Evolutionary conservation across 2,329 filamentous ascomycete species (phyloP).

Genomic region (Pseudopithomyces chartarum): DNA sequence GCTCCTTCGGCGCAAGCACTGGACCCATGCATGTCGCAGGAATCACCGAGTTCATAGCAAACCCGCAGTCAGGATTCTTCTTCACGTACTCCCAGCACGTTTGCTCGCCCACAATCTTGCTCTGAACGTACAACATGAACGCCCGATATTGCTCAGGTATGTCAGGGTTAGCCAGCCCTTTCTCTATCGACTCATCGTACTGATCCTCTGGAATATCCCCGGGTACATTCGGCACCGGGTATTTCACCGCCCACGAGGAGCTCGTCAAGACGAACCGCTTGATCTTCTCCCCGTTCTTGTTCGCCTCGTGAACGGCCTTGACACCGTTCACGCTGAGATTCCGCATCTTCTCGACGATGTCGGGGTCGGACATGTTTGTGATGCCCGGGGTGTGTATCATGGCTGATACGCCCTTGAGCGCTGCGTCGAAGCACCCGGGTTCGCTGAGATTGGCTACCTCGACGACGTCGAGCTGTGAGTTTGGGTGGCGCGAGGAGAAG

Average conservation of each 20-base stretch:
- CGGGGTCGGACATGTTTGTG: constrained; percentile 31
- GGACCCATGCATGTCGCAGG: constrained; percentile 16
- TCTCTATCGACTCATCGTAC: constrained; percentile 39
- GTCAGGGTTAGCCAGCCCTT: constrained; percentile 34
- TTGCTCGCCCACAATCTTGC: constrained; percentile 54
- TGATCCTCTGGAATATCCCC: constrained; percentile 33
- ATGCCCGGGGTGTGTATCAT: constrained; percentile 51
- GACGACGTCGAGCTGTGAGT: constrained; percentile 44
- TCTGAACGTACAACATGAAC: constrained; percentile 51
- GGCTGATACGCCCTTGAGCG: constrained; percentile 44
- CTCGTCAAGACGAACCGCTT: constrained; percentile 49
- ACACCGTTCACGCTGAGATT: constrained; percentile 42
- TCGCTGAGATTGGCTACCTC: constrained; percentile 47
- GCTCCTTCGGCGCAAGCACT: constrained; percentile 12
- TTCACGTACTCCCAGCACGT: constrained; percentile 16
- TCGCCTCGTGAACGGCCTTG: constrained; percentile 44
- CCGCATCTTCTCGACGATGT: constrained; percentile 50
- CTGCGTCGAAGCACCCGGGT: constrained; percentile 45
- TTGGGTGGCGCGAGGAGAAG: constrained; percentile 14
- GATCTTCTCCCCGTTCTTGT: constrained; percentile 27
- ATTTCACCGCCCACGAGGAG: constrained; percentile 41
- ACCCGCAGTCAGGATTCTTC: constrained; percentile 12
- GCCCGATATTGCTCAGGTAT: constrained; percentile 14
- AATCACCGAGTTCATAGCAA: constrained; percentile 17
- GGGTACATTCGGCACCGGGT: constrained; percentile 38